A percentile compares a stretch with the other conserved stretches of the same genome.
These are phyloP conservation scores for Tilletia horrida DNA, from an alignment of 1,284 basidiomycete genomes.

Conservation along the genomic window DNA sequence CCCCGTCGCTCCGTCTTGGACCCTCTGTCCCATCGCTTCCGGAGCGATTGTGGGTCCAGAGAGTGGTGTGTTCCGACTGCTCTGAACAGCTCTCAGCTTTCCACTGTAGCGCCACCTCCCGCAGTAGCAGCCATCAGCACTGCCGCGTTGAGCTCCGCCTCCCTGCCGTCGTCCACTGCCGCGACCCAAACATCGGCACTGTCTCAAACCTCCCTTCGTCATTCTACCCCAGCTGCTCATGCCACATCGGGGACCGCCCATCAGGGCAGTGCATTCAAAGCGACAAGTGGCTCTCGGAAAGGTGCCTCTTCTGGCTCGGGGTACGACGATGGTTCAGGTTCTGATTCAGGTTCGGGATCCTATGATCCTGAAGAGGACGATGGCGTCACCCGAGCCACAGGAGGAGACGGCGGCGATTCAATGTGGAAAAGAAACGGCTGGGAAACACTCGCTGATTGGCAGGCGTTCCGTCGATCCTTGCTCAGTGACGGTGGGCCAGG, in stretches of 20 bases:
- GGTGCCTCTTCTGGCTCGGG: too few species aligned
- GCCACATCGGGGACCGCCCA: too few species aligned
- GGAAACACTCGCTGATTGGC: slow-evolving; percentile 7
- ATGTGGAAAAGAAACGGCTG: not conserved
- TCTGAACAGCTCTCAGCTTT: not conserved
- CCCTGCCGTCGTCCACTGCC: too few species aligned
- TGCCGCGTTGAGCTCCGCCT: too few species aligned
- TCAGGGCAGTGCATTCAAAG: too few species aligned
- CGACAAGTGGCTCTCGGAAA: too few species aligned
- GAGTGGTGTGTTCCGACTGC: slow-evolving; percentile 10
- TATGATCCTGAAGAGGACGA: not conserved
- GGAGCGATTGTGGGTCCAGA: not conserved
- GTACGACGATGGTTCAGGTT: too few species aligned
- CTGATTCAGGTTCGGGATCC: too few species aligned
- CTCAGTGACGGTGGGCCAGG: not conserved
- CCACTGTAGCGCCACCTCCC: not conserved
- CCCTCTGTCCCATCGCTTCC: slow-evolving; percentile 6
- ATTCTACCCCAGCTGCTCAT: too few species aligned
- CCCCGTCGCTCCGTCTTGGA: not conserved
- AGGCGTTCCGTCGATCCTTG: not conserved
- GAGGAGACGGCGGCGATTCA: too few species aligned
- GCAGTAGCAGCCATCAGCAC: not conserved
- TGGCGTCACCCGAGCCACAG: not conserved
- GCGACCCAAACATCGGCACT: too few species aligned
- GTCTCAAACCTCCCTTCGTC: too few species aligned